Evolutionary conservation across 139 green algal species (phyloP).

Genomic region (Chlamydomonas applanata): DNA sequence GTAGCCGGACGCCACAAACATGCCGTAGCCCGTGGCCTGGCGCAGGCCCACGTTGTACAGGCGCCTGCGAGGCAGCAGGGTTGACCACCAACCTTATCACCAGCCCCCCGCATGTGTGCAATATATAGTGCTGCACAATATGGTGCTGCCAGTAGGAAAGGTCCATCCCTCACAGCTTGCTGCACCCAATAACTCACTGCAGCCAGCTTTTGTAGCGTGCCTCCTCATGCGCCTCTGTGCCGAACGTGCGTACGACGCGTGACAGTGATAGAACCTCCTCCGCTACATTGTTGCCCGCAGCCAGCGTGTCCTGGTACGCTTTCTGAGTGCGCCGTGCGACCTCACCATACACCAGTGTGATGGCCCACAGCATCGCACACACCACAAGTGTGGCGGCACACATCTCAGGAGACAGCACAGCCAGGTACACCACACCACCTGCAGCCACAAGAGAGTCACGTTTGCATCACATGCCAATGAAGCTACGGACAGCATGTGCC

Average conservation of each 20-base stretch:
- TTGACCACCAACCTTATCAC: no score
- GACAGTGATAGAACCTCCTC: constrained; percentile 63
- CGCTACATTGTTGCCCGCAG: constrained; percentile 62
- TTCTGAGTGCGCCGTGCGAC: constrained; percentile 63
- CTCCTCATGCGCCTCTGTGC: constrained; percentile 67
- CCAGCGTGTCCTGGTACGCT: constrained; percentile 65
- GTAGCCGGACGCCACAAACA: constrained; percentile 34
- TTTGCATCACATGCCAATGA: no score
- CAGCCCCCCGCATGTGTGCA: no score
- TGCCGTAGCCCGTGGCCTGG: constrained; percentile 64
- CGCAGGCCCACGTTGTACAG: constrained; percentile 67
- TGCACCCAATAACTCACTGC: constrained; percentile 28
- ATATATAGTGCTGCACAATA: no score
- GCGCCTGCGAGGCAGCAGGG: constrained; percentile 16
- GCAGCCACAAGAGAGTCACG: background rate
- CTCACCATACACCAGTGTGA: constrained; percentile 60
- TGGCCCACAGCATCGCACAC: constrained; percentile 52
- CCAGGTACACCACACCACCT: constrained; percentile 74
- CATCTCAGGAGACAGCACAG: constrained; percentile 58
- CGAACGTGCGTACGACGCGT: constrained; percentile 74
- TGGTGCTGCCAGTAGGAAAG: background rate
- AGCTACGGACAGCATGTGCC: no score
- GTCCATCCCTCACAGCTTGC: background rate
- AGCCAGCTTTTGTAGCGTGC: constrained; percentile 63
- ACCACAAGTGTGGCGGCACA: constrained; percentile 51